Conservation (phyloP, 805 yeast species). For the Metschnikowia peoriensis region DNA sequence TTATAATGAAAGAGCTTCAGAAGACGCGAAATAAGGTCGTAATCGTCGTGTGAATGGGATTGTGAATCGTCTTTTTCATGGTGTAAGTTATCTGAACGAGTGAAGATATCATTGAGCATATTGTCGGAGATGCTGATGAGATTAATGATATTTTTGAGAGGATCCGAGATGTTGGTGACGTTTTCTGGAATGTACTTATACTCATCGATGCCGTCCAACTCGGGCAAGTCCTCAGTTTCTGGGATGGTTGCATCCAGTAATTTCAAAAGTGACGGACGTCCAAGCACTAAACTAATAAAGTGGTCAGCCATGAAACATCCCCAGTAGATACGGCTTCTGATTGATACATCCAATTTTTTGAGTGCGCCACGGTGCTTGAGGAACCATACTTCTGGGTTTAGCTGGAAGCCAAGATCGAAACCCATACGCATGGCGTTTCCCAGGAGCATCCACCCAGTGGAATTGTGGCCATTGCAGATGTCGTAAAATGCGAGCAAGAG, state of each 20-base stretch:
- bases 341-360: slow-evolving; percentile 51
- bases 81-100: slow-evolving; percentile 29
- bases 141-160: slow-evolving; percentile 41
- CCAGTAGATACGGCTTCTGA: slow-evolving; percentile 63
- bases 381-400: slow-evolving; percentile 61
- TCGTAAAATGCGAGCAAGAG: slow-evolving; percentile 61
- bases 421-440: slow-evolving; percentile 67
- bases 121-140: slow-evolving; percentile 45
- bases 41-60: slow-evolving; percentile 29
- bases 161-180: slow-evolving; percentile 40
- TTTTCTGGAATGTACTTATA: slow-evolving; percentile 40
- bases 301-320: slow-evolving; percentile 66
- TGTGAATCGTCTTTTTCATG: slow-evolving; percentile 19
- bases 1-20: slow-evolving; percentile 46
- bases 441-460: slow-evolving; percentile 61
- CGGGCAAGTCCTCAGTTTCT: slow-evolving; percentile 58
- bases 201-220: slow-evolving; percentile 61
- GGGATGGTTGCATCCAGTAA: slow-evolving; percentile 59
- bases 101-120: slow-evolving; percentile 45
- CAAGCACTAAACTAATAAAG: slow-evolving; percentile 56
- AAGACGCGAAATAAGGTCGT: slow-evolving; percentile 40
- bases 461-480: slow-evolving; percentile 56
- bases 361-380: slow-evolving; percentile 36
- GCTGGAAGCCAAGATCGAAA: slow-evolving; percentile 60
- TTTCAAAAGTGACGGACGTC: slow-evolving; percentile 56